Evolutionary conservation across 2,329 filamentous ascomycete species (phyloP), one percentile per base, ranked within the genome.

Genomic region (Sporothrix dimorphospora): DNA sequence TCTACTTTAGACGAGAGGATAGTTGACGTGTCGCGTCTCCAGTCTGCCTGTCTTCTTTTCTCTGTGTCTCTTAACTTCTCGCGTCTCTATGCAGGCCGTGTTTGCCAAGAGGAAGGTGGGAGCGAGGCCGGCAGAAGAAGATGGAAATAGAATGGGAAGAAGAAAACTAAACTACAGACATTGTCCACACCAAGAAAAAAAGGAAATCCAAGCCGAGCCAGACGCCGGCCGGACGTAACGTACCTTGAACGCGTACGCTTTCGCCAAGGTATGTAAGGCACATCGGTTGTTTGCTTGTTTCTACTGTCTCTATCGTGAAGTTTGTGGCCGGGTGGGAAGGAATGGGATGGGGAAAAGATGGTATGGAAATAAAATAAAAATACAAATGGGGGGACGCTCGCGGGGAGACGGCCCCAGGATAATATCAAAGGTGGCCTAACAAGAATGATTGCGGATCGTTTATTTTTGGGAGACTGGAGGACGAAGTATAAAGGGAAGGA

Each of bases 381-480:
- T 9, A 14, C 16, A 14, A n/a, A 53, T 6, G 21, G 9, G 9
- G 49, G 2, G 8, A 7, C 1, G 30, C 27, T 65, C 4, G 14
- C 61, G 53, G 65, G 27, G 40, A 63, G 19, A 40, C 70, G 70
- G 70, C 70, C 49, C 38, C 65, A 63, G 63, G 70, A 34, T 69
- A 72, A 72, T 72, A 53, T 49, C 65, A 49, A 24, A 24, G n/a
- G 24, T 11, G 6, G 53, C 34, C 27, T 57, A 30, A 6, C 24
- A 57, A 34, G 1, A 34, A 8, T 27, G 16, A 57, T 57, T 57
- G 53, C 24, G 27, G 55, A n/a, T 19, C 49, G 19, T 42, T 40
- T 42, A 42, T 71, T 49, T 27, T 53, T 19, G 42, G 30, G 12
- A 21, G 14, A 47, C 5, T n/a, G n/a, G n/a, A n/a, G n/a, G n/a